Percentiles rank a stretch among this genome's conserved stretches.
phyloP scores from a whole-genome alignment of 352 stramenopile genomes.

The Plasmopara halstedii region DNA sequence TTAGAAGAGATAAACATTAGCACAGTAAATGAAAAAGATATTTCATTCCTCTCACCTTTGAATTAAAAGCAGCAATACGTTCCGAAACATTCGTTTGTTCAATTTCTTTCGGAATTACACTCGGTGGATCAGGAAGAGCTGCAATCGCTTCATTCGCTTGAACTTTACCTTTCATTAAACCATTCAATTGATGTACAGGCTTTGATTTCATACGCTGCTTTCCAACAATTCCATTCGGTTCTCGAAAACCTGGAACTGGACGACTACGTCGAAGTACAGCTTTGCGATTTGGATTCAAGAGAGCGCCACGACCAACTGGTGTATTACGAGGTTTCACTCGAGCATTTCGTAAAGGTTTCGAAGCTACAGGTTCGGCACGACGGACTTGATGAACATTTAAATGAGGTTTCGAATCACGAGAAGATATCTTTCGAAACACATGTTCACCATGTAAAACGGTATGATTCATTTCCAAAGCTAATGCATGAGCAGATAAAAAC shows the following conservation, averaged over 20 bases:
- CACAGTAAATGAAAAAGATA: background rate
- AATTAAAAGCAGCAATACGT: conserved; percentile 53
- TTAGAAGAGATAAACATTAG: conserved; percentile 1
- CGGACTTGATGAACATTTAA: background rate
- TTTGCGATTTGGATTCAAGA: too few species aligned
- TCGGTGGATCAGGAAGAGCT: conserved; percentile 17
- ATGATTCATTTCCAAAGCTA: conserved; percentile 56
- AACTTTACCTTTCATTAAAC: background rate
- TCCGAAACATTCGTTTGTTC: conserved; percentile 12
- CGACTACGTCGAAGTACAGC: background rate
- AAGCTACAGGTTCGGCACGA: background rate
- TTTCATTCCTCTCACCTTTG: conserved; percentile 18
- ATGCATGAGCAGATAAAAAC: conserved; percentile 46
- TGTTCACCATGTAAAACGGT: conserved; percentile 67
- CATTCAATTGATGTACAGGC: too few species aligned
- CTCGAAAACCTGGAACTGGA: background rate
- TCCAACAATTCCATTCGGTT: background rate
- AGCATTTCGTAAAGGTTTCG: too few species aligned
- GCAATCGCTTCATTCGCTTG: conserved; percentile 14
- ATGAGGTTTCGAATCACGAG: conserved; percentile 2
- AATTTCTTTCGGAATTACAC: background rate
- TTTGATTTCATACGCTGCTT: conserved; percentile 5
- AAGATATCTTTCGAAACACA: conserved; percentile 40
- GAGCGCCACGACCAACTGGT: too few species aligned
- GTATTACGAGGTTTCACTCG: too few species aligned